Evolutionary conservation across 2,329 filamentous ascomycete species (phyloP), one percentile per base, ranked within the genome.

Genomic region (Ilyonectria destructans): DNA sequence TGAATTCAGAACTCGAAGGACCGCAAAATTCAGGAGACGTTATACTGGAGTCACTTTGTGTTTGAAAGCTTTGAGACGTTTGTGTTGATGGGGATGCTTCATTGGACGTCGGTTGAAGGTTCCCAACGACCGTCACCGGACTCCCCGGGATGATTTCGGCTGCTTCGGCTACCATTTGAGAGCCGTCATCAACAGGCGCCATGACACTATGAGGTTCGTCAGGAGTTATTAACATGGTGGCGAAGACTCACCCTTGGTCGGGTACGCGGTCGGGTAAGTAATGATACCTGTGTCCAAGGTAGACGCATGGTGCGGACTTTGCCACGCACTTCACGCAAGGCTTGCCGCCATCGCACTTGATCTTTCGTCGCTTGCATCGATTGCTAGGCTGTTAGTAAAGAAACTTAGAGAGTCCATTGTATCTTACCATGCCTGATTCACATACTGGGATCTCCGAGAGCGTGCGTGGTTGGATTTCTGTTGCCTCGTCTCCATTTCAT

Each of bases 1-100:
- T 58, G 49, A 65, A 65, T 23, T 65, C 62, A 3, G 62, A 65
- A 21, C 62, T 65, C 10, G 62, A 65, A 7, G 62, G 62, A 7
- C 62, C 62, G 17, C 62, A 65, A 29, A 65, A 65, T 13, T 65
- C 62, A 4, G 62, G 48, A 46, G 62, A 52, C 4, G 52, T 21
- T 9, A 59, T 33, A 13, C 26, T 26, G 31, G 43, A 19, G 13
- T 49, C 46, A 51, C 33, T 51, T 33, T n/a, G 19, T 33, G n/a
- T 12, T 12, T 29, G 19, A 3, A 37, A 29, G n/a, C 37, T 21
- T 43, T 46, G 19, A 6, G 13, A 45, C 1, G 21, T 23, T 35
- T 49, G 43, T 17, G 3, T 12, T 12, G 31, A 33, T 33, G 31
- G 31, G 12, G 31, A 33, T 33, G 31, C 31, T 8, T 23, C 46